These are phyloP conservation scores for Zoysia matrella DNA, from an alignment of 202 grass and related monocot genomes.

Conservation along the genomic window DNA sequence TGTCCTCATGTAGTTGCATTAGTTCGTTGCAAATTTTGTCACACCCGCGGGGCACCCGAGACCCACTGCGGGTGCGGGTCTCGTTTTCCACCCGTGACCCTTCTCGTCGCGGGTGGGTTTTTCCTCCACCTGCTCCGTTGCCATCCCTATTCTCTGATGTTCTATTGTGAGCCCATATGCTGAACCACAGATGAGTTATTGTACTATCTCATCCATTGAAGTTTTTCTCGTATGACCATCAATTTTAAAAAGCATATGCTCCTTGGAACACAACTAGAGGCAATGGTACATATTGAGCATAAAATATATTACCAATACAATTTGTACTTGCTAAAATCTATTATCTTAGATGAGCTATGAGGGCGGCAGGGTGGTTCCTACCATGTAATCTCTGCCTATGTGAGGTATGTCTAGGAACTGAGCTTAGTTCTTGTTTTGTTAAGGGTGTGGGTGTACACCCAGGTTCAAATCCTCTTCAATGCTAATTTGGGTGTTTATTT, in stretches of 20 bases:
- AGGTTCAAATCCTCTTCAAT: too few species aligned
- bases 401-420: neutral
- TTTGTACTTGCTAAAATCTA: constrained; percentile 28
- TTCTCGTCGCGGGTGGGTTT: too few species aligned
- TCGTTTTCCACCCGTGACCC: too few species aligned
- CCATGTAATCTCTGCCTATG: neutral
- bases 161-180: neutral
- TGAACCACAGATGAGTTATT: neutral
- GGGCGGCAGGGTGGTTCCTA: neutral
- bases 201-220: neutral
- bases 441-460: too few species aligned
- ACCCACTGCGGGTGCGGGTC: too few species aligned
- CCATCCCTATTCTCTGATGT: neutral
- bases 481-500: too few species aligned
- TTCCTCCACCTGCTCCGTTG: too few species aligned
- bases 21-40: too few species aligned
- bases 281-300: constrained; percentile 5
- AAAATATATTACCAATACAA: neutral
- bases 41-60: too few species aligned
- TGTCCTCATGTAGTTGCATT: too few species aligned
- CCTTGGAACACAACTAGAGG: neutral
- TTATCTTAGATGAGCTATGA: neutral
- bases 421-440: too few species aligned
- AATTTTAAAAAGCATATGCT: constrained; percentile 7
- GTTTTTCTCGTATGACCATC: neutral